These are phyloP conservation scores for Didymella lethalis DNA, from an alignment of 2,329 filamentous ascomycete genomes.

Conservation along the genomic window DNA sequence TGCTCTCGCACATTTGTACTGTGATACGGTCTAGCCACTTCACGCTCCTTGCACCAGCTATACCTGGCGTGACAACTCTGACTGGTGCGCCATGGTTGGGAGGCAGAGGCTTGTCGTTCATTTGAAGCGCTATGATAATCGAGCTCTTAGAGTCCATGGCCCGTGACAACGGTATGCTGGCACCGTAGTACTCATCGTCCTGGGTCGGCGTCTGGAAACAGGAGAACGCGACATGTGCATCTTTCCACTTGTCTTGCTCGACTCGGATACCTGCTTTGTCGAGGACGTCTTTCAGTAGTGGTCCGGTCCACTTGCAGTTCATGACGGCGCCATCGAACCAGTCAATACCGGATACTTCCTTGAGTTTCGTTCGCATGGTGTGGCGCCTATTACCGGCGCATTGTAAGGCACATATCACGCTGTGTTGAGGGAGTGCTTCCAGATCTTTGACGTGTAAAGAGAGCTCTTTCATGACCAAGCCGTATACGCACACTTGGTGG, in stretches of 20 bases:
- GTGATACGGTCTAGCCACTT: slow-evolving; percentile 66
- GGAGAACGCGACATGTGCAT: slow-evolving; percentile 64
- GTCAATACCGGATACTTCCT: slow-evolving; percentile 67
- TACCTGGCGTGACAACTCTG: slow-evolving; percentile 61
- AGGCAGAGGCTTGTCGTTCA: slow-evolving; percentile 59
- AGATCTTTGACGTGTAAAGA: slow-evolving; percentile 59
- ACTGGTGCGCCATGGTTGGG: slow-evolving; percentile 63
- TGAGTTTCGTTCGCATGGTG: slow-evolving; percentile 66
- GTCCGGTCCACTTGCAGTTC: slow-evolving; percentile 65
- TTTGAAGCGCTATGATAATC: slow-evolving; percentile 48
- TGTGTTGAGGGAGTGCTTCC: slow-evolving; percentile 60
- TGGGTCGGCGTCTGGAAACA: slow-evolving; percentile 62
- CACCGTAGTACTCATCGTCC: slow-evolving; percentile 67
- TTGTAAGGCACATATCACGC: slow-evolving; percentile 65
- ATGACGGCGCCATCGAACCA: slow-evolving; percentile 68
- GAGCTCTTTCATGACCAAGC: slow-evolving; percentile 56
- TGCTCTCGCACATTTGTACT: slow-evolving; percentile 59
- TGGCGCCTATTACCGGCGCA: slow-evolving; percentile 68
- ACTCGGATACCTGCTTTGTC: slow-evolving; percentile 54
- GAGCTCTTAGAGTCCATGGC: slow-evolving; percentile 30
- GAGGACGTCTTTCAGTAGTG: slow-evolving; percentile 62
- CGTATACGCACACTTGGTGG: slow-evolving; percentile 59
- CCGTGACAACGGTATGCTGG: slow-evolving; percentile 56
- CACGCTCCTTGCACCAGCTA: slow-evolving; percentile 62
- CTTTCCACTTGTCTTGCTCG: slow-evolving; percentile 36